Base-by-base conservation (phyloP, 768 basidiomycete genomes). In the Daedaleopsis nitida region DNA sequence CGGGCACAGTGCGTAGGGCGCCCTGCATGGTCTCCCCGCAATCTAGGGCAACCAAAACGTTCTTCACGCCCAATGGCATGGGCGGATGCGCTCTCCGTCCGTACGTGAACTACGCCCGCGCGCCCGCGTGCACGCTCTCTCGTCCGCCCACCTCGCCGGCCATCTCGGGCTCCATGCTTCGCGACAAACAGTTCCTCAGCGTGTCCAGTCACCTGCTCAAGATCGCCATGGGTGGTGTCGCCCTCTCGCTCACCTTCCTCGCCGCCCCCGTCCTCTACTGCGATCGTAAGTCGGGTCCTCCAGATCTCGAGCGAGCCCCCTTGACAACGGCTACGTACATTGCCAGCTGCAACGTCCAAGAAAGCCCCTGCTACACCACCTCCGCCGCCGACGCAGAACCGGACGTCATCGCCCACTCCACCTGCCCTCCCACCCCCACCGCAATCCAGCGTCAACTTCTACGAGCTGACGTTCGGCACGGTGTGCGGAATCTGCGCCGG, bases 401-500 rank as follows among this genome's bases (percentile, higher is more conserved):
- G 32, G 24, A 43, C 62, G 49, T 44, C 57, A 42, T 50, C 62
- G 51, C 45, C 58, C 27, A 27, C 60, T n/a, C 42, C 56, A 23
- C 52, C 50, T 14, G 60, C 60, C 16, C 68, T 74, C 12, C 83
- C 83, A 0, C 83, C 86, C 14, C 87, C 82, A 3, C 89, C 90
- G 1, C 66, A 75, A 48, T 94, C 94, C n/a, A 81, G 85, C 0
- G 79, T 97, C n/a, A 91, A 87, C 57, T 59, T 86, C 19, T 89
- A 89, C 69, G 89, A 96, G 66, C 83, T 98, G 27, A 80, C 87
- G 0, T 98, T 98, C 71, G 96, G 96, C 12, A 92, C 94, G 5
- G 87, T 91, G 0, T 84, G 87, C 58, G 96, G 96, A 0, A 71
- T 98, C 44, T 97, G 94, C 68, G 86, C 93, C 0, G 96, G 96